Evolutionary conservation across 495 filamentous ascomycete species (phyloP).

Genomic region (Tuber brumale): DNA sequence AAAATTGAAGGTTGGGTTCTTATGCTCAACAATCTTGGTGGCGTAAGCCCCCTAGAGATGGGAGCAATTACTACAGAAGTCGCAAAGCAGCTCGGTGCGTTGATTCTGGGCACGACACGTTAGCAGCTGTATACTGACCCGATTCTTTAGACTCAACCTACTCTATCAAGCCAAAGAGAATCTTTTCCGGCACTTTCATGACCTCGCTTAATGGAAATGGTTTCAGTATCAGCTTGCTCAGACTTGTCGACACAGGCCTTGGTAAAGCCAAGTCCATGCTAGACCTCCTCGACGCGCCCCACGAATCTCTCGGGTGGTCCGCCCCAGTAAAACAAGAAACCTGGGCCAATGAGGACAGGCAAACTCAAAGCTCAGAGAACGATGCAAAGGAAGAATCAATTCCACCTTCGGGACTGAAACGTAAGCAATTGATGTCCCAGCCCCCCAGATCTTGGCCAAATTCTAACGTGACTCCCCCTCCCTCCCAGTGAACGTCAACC

Average conservation of each 20-base stretch:
- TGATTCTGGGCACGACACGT: background rate
- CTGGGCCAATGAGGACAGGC: conserved; percentile 51
- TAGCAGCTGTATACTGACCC: conserved; percentile 4
- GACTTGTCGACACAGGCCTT: conserved; percentile 71
- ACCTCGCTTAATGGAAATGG: conserved; percentile 89
- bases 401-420: conserved; percentile 62
- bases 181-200: conserved; percentile 57
- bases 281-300: conserved; percentile 76
- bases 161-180: conserved; percentile 35
- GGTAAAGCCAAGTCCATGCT: conserved; percentile 71
- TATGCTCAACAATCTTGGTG: conserved; percentile 90
- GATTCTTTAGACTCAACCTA: conserved; percentile 37
- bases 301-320: conserved; percentile 79
- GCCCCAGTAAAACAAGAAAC: conserved; percentile 55
- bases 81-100: conserved; percentile 58
- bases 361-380: conserved; percentile 44
- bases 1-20: conserved; percentile 60
- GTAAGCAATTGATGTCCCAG: conserved; percentile 43
- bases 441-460: background rate
- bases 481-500: conserved; percentile 52
- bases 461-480: conserved; percentile 6
- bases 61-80: conserved; percentile 86
- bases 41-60: conserved; percentile 79
- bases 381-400: conserved; percentile 46
- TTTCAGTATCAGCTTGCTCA: conserved; percentile 82